Evolutionary conservation across 371 early-diverging fungal species (phyloP), one percentile per base, ranked within the genome.

Genomic region (Mucor irregularis): DNA sequence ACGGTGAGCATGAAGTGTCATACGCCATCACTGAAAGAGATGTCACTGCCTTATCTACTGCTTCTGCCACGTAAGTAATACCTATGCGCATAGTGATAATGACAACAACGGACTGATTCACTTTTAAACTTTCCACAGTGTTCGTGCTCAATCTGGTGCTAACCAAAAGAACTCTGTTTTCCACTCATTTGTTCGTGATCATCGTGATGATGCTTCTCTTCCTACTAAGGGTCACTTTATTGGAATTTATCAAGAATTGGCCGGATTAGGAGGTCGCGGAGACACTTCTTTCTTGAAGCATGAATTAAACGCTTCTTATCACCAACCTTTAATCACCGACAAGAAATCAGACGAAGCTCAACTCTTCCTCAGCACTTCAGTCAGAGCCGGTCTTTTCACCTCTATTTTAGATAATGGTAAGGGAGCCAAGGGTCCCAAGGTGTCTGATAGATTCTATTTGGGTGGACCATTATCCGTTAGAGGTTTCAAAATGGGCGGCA

Each of bases 391-490:
- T 17, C 58, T 87, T 14, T 46, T 95, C 54, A 73, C 76, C n/a
- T 75, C 84, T 2, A 56, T 87, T 5, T 59, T 45, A 3, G 52
- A 73, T 14, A 74, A 68, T 28, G 71, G 69, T 28, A 43, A 57
- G 16, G 24, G 19, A 13, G 62, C 85, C 52, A 73, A 82, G 49
- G 46, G 22, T 0, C 46, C 49, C 11, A 31, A 8, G 0, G 66
- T 91, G 9, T 82, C 86, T 16, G 98, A 97, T 71, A 81, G 94
- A 30, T 93, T 95, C 70, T 83, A 86, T 58, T 63, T 96, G 37
- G 96, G 98, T 19, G 97, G 97, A 3, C 90, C 91, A 17, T 78
- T 81, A 31, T 86, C 87, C 13, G 79, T 97, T 10, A 80, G 98
- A 44, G 98, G 98, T 9, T 97, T 96, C 74, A 78, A 76, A 66